Percentiles rank a stretch among this genome's conserved stretches.
Conservation (phyloP, 106 monocot genomes). For the Dioscorea dumetorum region DNA sequence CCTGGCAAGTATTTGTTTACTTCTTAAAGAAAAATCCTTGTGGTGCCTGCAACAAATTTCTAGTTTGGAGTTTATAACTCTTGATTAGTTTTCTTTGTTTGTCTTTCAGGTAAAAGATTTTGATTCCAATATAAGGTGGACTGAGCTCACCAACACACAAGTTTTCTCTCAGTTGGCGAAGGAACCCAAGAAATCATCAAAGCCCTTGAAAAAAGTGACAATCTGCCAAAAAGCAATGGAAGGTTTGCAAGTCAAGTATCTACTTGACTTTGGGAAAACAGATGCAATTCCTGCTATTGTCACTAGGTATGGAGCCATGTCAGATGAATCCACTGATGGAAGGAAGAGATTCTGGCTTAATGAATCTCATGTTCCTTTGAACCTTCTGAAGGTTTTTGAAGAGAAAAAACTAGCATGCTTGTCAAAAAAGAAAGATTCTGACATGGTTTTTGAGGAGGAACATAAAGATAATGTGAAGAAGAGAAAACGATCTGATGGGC, state of each 20-base stretch:
- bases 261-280: constrained; percentile 90
- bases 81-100: constrained; percentile 1
- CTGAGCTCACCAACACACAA: constrained; percentile 49
- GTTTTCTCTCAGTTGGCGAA: constrained; percentile 33
- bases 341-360: constrained; percentile 80
- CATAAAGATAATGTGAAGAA: constrained; percentile 28
- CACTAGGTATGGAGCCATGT: constrained; percentile 59
- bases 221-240: constrained; percentile 60
- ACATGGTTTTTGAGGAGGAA: constrained; percentile 20
- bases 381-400: constrained; percentile 73
- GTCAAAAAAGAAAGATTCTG: constrained; percentile 35
- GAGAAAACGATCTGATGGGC: constrained; percentile 20
- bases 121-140: constrained; percentile 75
- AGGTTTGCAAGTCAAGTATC: constrained; percentile 61
- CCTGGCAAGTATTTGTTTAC: constrained; percentile 28
- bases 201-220: constrained; percentile 51
- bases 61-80: background rate
- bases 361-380: constrained; percentile 72
- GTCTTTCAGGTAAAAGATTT: constrained; percentile 79
- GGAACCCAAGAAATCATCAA: constrained; percentile 49
- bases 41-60: background rate
- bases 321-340: constrained; percentile 60
- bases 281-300: constrained; percentile 65
- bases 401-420: constrained; percentile 51
- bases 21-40: background rate